Evolutionary conservation across 2,329 filamentous ascomycete genomes (phyloP), one percentile per base, ranked within the genome.

Genomic region (Triangularia verruculosa): DNA sequence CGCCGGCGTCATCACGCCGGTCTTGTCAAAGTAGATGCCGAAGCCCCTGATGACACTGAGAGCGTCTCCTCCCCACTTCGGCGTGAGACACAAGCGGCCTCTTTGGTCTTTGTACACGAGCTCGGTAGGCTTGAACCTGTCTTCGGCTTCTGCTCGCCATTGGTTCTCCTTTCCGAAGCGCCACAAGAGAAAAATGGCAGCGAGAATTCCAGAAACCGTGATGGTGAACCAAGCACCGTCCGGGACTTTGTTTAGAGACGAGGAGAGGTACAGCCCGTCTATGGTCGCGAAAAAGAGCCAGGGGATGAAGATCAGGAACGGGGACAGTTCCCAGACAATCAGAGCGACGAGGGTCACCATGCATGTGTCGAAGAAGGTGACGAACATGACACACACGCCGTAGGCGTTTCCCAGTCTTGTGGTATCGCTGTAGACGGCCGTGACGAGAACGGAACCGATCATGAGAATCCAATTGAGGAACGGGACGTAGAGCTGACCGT

Each of bases 1-100:
- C 7, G 82, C 83, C 1, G 88, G 89, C 27, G 70, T 70, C 28
- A 70, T 62, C 0, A 84, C 82, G 52, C 90, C 89, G 0, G 85
- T 82, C 75, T 93, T 93, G 76, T 93, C 90, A 73, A 93, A 92
- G 78, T 91, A 93, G 61, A 93, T 86, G 1, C 88, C 90, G 6
- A 85, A 82, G 27, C 81, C 90, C 62, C 79, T 80, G 59, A 85
- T 83, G 0, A 77, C 77, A 27, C 79, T 81, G 8, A 81, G 69
- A 13, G 73, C 68, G 2, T 78, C 78, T 47, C 78, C 77, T 53
- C 80, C 79, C 74, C 75, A 81, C 30, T 75, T 74, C 1, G 63
- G 58, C 0, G 64, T 61, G 3, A 69, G 61, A 9, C 61, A 51
- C 11, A 69, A 61, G 1, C 28, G 54, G 17, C 22, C 47, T 3